These are phyloP conservation scores for Luzula sylvatica DNA, from an alignment of 176 grass and related monocot species.

Conservation along the genomic window DNA sequence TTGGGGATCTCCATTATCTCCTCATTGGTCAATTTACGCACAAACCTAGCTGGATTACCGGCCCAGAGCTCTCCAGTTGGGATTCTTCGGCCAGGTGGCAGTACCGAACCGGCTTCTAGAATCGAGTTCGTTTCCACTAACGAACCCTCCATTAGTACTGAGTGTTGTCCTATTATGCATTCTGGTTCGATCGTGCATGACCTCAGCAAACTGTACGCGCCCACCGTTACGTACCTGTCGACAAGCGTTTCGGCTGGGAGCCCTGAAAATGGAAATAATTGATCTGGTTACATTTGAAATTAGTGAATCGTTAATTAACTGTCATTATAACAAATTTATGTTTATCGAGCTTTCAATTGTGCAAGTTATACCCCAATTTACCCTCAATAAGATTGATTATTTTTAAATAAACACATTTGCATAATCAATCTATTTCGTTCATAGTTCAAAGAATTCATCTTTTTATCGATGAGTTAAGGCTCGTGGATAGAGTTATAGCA, in stretches of 20 bases:
- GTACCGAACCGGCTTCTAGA: constrained; percentile 84
- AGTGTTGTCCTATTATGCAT: constrained; percentile 92
- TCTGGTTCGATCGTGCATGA: constrained; percentile 97
- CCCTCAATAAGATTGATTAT: background rate
- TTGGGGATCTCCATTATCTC: constrained; percentile 93
- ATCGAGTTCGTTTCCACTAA: constrained; percentile 92
- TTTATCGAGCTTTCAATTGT: background rate
- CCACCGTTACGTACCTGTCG: constrained; percentile 86
- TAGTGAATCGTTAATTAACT: background rate
- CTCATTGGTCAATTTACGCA: constrained; percentile 80
- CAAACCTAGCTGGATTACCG: constrained; percentile 70
- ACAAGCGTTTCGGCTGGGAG: constrained; percentile 88
- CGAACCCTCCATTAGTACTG: constrained; percentile 96
- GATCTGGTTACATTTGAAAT: background rate
- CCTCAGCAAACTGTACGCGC: constrained; percentile 65
- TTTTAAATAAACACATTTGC: background rate
- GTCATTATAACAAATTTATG: background rate
- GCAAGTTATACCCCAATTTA: background rate
- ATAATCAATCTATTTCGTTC: background rate
- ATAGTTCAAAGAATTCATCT: too few relatives aligned
- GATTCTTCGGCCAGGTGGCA: constrained; percentile 75
- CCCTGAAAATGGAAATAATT: constrained; percentile 29
- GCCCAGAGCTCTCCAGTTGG: constrained; percentile 93
- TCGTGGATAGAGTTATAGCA: background rate
- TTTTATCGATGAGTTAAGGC: too few relatives aligned